Base-by-base conservation (phyloP, 108 stramenopile species). In the Stephanodiscus triporus region DNA sequence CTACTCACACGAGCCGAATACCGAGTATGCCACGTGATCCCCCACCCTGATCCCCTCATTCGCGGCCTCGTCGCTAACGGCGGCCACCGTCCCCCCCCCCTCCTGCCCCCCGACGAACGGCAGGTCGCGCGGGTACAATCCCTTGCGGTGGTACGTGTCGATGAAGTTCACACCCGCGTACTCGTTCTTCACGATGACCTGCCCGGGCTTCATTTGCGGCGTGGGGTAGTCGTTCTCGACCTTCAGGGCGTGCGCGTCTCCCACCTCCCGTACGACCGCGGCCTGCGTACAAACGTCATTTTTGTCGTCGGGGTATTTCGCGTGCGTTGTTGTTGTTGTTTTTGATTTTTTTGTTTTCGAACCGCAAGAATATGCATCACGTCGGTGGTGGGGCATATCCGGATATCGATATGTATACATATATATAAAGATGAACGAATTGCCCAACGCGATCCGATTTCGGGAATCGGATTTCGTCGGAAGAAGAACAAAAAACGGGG, bases 161-260 rank as follows among this genome's bases (percentile, higher is more conserved):
- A 90, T 90, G 61, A 93, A 93, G 76, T 93, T 93, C 20, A 93
- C 65, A 17, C 91, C 89, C 14, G 88, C 86, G 69, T 34, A 90
- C 62, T 87, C 64, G 74, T 93, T 93, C 68, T 84, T 75, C 8
- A 92, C 80, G 29, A 92, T 70, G 17, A 90, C 88, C 63, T 86
- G 64, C n/a, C 85, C 86, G 30, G 75, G 76, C 22, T 57, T 66
- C 36, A 84, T 32, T 40, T 63, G 20, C 23, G 89, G 87, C n/a
- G 69, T 74, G 47, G 83, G 84, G 62, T 47, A 86, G 67, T 84
- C 83, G 13, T 62, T 70, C 59, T 88, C 89, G 22, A 80, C 72
- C 66, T 72, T 72, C 24, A 93, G 79, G 13, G 78, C 86, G 29
- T 87, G 72, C 24, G 86, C 84, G 59, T 87, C 89, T 19, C 93